Conservation (phyloP, 2,329 filamentous ascomycete species). For the Ceratocystis smalleyi region DNA sequence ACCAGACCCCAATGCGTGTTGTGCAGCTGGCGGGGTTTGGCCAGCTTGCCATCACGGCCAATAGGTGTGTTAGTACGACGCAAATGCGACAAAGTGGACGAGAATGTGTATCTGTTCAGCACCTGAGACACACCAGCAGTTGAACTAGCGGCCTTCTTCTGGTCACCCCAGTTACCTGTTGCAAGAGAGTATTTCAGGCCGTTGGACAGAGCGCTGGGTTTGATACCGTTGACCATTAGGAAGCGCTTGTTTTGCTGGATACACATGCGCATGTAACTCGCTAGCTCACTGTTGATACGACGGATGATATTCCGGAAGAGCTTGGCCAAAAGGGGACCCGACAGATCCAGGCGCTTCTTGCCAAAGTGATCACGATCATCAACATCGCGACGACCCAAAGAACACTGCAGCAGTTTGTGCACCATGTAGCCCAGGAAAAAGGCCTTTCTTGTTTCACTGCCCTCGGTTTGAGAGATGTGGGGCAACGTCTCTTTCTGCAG, state of each 20-base stretch:
- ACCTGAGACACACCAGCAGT: conserved; percentile 98
- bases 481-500: conserved; percentile 93
- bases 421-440: conserved; percentile 99
- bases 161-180: conserved; percentile 97
- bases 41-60: conserved; percentile 92
- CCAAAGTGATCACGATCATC: conserved; percentile 98
- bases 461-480: conserved; percentile 89
- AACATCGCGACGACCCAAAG: conserved; percentile 78
- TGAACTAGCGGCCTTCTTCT: conserved; percentile 91
- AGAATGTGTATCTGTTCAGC: conserved; percentile 92
- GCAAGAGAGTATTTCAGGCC: conserved; percentile 93
- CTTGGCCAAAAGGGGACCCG: conserved; percentile 86
- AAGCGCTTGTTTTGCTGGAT: conserved; percentile 83
- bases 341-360: conserved; percentile 93
- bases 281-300: conserved; percentile 79
- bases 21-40: conserved; percentile 92
- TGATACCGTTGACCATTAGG: conserved; percentile 79
- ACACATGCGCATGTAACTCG: conserved; percentile 79
- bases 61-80: conserved; percentile 95
- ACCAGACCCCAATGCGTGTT: conserved; percentile 98
- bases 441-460: conserved; percentile 87
- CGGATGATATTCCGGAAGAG: conserved; percentile 86
- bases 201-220: conserved; percentile 78
- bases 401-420: conserved; percentile 84
- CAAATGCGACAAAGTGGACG: conserved; percentile 91